Evolutionary conservation across 441 rosid genomes (phyloP).

Genomic region (Sinapis alba): DNA sequence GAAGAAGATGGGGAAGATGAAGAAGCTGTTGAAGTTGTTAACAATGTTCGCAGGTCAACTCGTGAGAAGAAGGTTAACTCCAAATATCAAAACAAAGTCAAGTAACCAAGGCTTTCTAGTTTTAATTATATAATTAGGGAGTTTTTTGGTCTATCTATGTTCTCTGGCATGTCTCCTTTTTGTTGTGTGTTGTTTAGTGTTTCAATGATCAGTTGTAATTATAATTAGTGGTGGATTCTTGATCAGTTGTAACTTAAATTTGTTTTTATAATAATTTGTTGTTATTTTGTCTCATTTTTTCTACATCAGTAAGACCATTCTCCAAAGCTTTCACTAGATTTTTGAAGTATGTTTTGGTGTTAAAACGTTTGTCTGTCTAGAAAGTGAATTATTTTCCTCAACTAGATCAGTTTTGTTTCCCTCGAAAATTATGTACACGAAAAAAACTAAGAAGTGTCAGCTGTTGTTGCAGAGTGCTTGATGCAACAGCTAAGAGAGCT

Average conservation of each 20-base stretch:
- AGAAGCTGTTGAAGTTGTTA: not conserved
- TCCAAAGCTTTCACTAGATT: no score
- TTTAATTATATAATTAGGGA: no score
- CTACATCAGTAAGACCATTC: no score
- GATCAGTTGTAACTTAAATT: no score
- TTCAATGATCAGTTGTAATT: no score
- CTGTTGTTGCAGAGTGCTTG: slow-evolving; percentile 65
- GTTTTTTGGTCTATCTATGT: no score
- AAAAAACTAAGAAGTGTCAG: slow-evolving; percentile 42
- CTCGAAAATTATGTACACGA: slow-evolving; percentile 34
- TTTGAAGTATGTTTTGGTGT: no score
- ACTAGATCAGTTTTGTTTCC: slow-evolving; percentile 18
- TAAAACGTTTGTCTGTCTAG: slow-evolving; percentile 53
- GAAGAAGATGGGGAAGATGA: no score
- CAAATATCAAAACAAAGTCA: not conserved
- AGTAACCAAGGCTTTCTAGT: not conserved
- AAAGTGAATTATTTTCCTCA: slow-evolving; percentile 43
- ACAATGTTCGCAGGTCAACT: not conserved
- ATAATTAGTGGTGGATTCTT: no score
- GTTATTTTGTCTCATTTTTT: no score
- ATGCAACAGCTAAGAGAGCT: slow-evolving; percentile 76
- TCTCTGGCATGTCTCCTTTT: not conserved
- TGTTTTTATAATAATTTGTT: no score
- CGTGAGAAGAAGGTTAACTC: not conserved
- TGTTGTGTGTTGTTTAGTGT: not conserved